Base-by-base conservation (phyloP, 805 yeast genomes). In the Kluyveromyces lactis region DNA sequence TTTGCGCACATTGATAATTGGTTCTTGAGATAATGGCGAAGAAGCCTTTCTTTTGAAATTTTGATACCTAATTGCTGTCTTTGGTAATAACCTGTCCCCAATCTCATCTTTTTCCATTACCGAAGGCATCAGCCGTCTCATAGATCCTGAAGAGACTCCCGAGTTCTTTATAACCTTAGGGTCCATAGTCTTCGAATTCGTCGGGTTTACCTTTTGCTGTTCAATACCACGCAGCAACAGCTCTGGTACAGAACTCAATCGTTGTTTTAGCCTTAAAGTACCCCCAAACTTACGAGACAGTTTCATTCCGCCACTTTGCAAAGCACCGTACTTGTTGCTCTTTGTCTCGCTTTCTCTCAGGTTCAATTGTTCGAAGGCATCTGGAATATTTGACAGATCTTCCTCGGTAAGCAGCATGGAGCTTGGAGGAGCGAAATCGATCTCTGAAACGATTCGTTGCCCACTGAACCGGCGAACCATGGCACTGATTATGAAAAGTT, bases 391-490 rank as follows among this genome's bases (percentile, higher is more conserved):
- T 5, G 33, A 15, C 28, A 61, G 36, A 38, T 61, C 66, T 12
- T 51, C 53, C 2, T 42, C 45, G 1, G 63, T 53, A 28, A 61
- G 31, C 1, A 51, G 49, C 40, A 58, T 34, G 2, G 66, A 60
- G 2, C 63, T 47, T 2, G 63, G 60, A 28, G 63, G 52, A 18
- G 50, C 33, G 18, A 49, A 52, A 43, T 60, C 66, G 2, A 40
- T 41, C n/a, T 41, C 46, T 16, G 44, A 45, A 15, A 50, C 45
- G 9, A 61, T 50, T 33, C 43, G 48, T 34, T 61, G 50, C 3
- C 63, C 63, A 41, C 53, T 43, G 42, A 53, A 58, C 30, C 53
- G 51, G 38, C 57, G 49, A 32, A 55, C 56, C 62, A 57, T 58
- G 2, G 4, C 26, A 4, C 6, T 6, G 24, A 6, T 11, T 12